Evolutionary conservation across 1,139 yeast genomes (phyloP).

Genomic region (Zygoascus sp.): DNA sequence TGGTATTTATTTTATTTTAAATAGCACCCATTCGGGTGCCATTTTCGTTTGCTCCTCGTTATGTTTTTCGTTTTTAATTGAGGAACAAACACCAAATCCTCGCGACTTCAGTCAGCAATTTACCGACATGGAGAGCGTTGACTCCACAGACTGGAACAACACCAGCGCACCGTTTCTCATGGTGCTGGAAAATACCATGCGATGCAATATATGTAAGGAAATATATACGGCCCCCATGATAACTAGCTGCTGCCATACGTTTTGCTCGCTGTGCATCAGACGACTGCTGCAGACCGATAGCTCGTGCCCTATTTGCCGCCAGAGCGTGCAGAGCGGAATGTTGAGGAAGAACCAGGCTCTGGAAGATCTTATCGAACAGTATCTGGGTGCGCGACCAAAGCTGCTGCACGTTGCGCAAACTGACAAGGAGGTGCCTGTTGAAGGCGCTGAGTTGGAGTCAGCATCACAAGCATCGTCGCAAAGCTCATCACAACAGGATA

Average conservation of each 20-base stretch:
- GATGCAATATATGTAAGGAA: slow-evolving; percentile 94
- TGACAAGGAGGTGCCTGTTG: neutral
- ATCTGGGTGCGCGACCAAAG: slow-evolving; percentile 35
- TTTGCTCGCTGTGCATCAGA: slow-evolving; percentile 86
- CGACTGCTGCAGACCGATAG: slow-evolving; percentile 56
- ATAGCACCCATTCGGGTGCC: too few relatives aligned
- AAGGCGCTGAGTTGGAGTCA: neutral
- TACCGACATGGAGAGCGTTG: slow-evolving; percentile 33
- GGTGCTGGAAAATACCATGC: slow-evolving; percentile 62
- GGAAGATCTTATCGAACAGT: slow-evolving; percentile 67
- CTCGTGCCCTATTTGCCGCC: slow-evolving; percentile 76
- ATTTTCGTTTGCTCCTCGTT: neutral
- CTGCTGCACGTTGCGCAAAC: slow-evolving; percentile 15
- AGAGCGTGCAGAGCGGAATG: slow-evolving; percentile 66
- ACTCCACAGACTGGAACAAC: slow-evolving; percentile 65
- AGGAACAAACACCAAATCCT: neutral
- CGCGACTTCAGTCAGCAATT: neutral
- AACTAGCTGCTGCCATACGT: slow-evolving; percentile 84
- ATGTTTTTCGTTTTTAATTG: neutral
- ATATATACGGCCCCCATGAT: slow-evolving; percentile 75
- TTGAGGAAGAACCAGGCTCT: slow-evolving; percentile 64
- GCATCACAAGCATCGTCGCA: slow-evolving; percentile 31
- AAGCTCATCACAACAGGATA: slow-evolving; percentile 17
- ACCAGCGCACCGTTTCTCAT: slow-evolving; percentile 53
- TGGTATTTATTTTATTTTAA: too few relatives aligned